A percentile compares a stretch with the other conserved stretches of the same genome.
Evolutionary conservation across 2,329 filamentous ascomycete species (phyloP).

Genomic region (Periconia sp.): DNA sequence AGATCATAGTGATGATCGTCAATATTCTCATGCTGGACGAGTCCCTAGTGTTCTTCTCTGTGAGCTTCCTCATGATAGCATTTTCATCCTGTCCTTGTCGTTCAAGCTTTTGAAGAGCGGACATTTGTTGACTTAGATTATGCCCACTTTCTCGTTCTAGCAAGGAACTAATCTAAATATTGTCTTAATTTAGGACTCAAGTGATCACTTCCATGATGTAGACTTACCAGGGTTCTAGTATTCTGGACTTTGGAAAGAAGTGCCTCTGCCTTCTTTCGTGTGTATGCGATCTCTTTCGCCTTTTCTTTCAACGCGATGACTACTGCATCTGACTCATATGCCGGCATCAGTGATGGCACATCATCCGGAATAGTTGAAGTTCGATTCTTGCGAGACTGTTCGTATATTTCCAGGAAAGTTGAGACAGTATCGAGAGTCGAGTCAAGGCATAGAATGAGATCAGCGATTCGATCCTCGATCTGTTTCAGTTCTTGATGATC

Average conservation of each 20-base stretch:
- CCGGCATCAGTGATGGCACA: not conserved
- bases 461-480: conserved; percentile 25
- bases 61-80: conserved; percentile 23
- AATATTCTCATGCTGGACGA: conserved; percentile 29
- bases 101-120: conserved; percentile 22
- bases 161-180: conserved; percentile 22
- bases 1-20: conserved; percentile 33
- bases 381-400: conserved; percentile 8
- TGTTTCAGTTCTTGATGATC: conserved; percentile 26
- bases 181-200: conserved; percentile 7
- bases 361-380: not conserved
- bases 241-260: conserved; percentile 20
- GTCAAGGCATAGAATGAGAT: conserved; percentile 25
- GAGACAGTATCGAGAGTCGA: conserved; percentile 23
- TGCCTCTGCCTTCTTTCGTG: conserved; percentile 17
- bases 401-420: conserved; percentile 21
- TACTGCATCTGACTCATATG: conserved; percentile 10
- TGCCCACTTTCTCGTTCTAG: conserved; percentile 22
- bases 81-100: conserved; percentile 23
- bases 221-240: conserved; percentile 16
- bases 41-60: conserved; percentile 27
- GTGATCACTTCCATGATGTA: not conserved
- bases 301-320: conserved; percentile 13
- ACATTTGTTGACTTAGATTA: conserved; percentile 26
- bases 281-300: conserved; percentile 14